Conservation (phyloP, 2,329 filamentous ascomycete species). For the Colletotrichum tropicale region DNA sequence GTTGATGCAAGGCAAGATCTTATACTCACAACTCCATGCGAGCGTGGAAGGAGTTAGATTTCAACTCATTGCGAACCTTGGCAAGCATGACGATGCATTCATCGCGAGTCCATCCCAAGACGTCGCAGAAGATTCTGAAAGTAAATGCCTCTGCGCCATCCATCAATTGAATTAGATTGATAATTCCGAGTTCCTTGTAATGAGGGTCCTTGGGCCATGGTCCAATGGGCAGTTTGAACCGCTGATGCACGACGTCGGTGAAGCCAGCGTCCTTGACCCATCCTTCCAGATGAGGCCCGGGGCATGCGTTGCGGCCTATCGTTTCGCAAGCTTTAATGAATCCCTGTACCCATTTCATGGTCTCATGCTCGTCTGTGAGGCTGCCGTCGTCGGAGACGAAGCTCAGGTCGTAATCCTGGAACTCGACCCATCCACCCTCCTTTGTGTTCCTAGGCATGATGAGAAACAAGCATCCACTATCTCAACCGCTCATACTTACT, state of each 20-base stretch:
- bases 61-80: constrained; percentile 30
- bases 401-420: constrained; percentile 24
- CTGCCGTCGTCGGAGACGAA: constrained; percentile 26
- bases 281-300: constrained; percentile 25
- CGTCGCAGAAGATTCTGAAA: constrained; percentile 29
- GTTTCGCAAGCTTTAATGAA: constrained; percentile 24
- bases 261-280: constrained; percentile 44
- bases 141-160: constrained; percentile 26
- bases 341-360: constrained; percentile 15
- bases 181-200: constrained; percentile 33
- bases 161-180: constrained; percentile 11
- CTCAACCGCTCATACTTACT: neutral
- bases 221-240: constrained; percentile 36
- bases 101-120: constrained; percentile 29
- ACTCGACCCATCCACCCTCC: constrained; percentile 35
- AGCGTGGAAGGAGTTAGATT: constrained; percentile 27
- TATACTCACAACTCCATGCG: constrained; percentile 25
- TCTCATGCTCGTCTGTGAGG: constrained; percentile 4
- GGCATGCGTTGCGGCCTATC: constrained; percentile 32
- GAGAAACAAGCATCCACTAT: neutral
- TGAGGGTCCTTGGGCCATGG: constrained; percentile 38
- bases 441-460: constrained; percentile 29
- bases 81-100: constrained; percentile 31
- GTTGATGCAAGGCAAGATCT: rapidly evolving
- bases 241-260: constrained; percentile 31